A percentile compares a stretch with the other conserved stretches of the same genome.
Evolutionary conservation across 768 basidiomycete genomes (phyloP).

Genomic region (Podaxis carcinomalis): DNA sequence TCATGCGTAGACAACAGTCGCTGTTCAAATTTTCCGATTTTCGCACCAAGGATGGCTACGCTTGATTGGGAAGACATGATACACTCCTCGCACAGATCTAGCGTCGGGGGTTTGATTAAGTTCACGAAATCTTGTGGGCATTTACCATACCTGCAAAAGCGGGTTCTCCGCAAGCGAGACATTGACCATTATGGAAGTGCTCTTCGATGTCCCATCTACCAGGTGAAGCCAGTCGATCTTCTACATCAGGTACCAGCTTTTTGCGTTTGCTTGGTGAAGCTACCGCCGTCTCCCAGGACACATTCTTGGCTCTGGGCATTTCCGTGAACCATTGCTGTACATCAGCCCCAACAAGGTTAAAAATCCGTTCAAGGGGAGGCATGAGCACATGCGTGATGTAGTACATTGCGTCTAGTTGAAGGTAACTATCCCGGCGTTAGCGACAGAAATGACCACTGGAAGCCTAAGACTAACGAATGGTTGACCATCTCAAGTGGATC

Average conservation of each 20-base stretch:
- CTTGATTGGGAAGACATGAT: constrained; percentile 45
- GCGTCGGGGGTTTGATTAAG: neutral
- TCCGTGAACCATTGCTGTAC: constrained; percentile 82
- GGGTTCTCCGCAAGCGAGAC: constrained; percentile 59
- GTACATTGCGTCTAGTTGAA: constrained; percentile 80
- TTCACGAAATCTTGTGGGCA: neutral
- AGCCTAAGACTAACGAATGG: constrained; percentile 15
- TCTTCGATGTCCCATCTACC: constrained; percentile 60
- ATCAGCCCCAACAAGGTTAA: constrained; percentile 88
- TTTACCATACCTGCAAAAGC: constrained; percentile 47
- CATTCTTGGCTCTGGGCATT: constrained; percentile 58
- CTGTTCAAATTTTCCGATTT: constrained; percentile 49
- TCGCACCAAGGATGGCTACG: constrained; percentile 50
- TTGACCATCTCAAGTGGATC: constrained; percentile 26
- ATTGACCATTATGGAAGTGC: constrained; percentile 69
- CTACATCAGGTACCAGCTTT: constrained; percentile 16
- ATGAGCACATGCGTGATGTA: constrained; percentile 88
- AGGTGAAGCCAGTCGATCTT: constrained; percentile 18
- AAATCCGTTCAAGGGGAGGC: constrained; percentile 85
- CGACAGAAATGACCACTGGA: neutral
- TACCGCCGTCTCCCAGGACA: constrained; percentile 24
- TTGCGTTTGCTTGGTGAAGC: constrained; percentile 25
- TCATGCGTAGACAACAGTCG: constrained; percentile 54
- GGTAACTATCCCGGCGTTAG: constrained; percentile 38
- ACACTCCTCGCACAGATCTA: constrained; percentile 69